Conservation (phyloP, 192 early-diverging fungal genomes). For the Podila minutissima region DNA sequence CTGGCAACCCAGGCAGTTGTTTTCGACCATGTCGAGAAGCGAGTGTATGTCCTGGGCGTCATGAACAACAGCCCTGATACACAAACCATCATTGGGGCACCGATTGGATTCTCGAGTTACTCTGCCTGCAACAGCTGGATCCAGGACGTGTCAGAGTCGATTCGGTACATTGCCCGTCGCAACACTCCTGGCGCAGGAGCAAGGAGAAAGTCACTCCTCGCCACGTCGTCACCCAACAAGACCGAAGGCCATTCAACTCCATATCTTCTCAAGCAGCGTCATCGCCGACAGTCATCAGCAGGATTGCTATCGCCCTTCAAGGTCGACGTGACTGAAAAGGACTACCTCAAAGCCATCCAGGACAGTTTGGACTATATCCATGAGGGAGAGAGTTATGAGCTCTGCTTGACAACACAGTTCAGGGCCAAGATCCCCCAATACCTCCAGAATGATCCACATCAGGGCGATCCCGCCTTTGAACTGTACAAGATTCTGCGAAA, state of each 20-base stretch:
- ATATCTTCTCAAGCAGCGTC: constrained; percentile 17
- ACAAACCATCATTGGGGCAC: constrained; percentile 6
- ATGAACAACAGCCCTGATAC: constrained; percentile 13
- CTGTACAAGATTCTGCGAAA: constrained; percentile 75
- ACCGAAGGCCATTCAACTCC: constrained; percentile 32
- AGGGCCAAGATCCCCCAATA: constrained; percentile 45
- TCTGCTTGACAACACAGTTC: constrained; percentile 92
- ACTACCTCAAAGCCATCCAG: constrained; percentile 69
- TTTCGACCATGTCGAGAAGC: constrained; percentile 67
- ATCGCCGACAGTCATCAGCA: constrained; percentile 26
- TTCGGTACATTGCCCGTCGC: constrained; percentile 25
- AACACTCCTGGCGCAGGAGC: not conserved
- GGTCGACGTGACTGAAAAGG: constrained; percentile 51
- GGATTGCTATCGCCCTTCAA: constrained; percentile 36
- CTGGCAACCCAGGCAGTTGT: constrained; percentile 82
- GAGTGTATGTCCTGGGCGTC: constrained; percentile 53
- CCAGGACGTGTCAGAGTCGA: constrained; percentile 13
- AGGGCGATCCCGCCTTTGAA: constrained; percentile 38
- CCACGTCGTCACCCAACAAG: not conserved
- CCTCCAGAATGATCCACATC: not conserved
- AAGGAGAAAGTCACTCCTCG: constrained; percentile 6
- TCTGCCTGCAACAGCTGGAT: constrained; percentile 48
- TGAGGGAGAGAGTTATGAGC: constrained; percentile 94
- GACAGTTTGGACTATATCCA: constrained; percentile 69
- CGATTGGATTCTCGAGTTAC: constrained; percentile 11